Evolutionary conservation across 2,329 filamentous ascomycete genomes (phyloP), one percentile per base, ranked within the genome.

Genomic region (Monosporascus ibericus): DNA sequence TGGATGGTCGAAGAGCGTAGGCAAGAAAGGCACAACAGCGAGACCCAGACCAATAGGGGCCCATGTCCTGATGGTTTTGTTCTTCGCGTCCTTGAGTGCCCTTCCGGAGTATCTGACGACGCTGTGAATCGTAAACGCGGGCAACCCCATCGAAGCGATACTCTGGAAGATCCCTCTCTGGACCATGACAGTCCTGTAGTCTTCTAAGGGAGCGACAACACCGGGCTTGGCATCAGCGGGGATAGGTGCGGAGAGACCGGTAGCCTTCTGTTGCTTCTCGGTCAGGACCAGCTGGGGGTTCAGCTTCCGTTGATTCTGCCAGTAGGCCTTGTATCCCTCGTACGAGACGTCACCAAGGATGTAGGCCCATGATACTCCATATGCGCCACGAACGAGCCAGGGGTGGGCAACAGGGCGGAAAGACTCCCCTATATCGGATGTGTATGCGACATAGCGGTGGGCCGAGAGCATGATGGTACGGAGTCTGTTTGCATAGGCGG

Each of bases 401-500:
- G 91, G 92, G 67, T 96, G 92, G 4, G 92, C 92, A 39, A 99
- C 81, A 0, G 94, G 94, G 2, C 94, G 84, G 72, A 99, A 99
- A 0, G 89, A 95, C 71, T 99, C 94, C 68, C 94, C 94, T 58
- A 99, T 92, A 65, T 97, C 92, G 20, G 87, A 92, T 0, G 94
- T 97, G 70, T 99, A 99, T 52, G 94, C 94, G 48, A 99, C 91
- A 66, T 99, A 99, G 64, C 94, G 86, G 65, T 97, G 94, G 4
- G 92, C 92, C 17, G 88, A 90, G 61, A 92, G 76, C 64, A 99
- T 84, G 60, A 97, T 88, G 7, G 92, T 96, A 56, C 90, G 85
- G 57, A 94, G 75, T 48, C 94, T 86, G 55, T 86, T 84, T 47
- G 90, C 90, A 72, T 99, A 99, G 61, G 88, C 94, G 52, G 92